Evolutionary conservation across 164 flowering plant genomes (phyloP), one percentile per base, ranked within the genome.

Genomic region (Houttuynia cordata): DNA sequence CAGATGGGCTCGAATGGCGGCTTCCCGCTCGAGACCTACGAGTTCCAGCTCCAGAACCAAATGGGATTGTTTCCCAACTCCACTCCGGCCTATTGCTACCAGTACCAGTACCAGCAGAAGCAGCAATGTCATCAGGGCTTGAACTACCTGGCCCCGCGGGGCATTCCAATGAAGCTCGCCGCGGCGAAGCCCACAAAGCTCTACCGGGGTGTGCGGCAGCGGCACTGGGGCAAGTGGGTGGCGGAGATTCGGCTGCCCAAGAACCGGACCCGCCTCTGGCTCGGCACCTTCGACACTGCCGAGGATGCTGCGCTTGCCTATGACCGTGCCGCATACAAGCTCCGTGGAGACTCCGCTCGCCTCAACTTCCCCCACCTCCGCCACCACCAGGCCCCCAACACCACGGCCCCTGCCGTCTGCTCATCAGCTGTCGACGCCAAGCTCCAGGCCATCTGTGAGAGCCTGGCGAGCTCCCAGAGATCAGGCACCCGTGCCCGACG

Each of bases 141-240:
- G 17, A 70, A 64, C 60, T 78, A 72, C 60, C 78, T 86, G 1
- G 59, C 78, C n/a, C 91, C 90, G 0, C 80, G 74, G 51, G 68
- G 84, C 17, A 56, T 78, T 19, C 74, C 78, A 15, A 85, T 90
- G 92, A 87, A 90, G 78, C 80, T 72, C 3, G 70, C 76, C 0
- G 71, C 75, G 0, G 47, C 76, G 6, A 91, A 90, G 58, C 87
- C 95, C 69, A 69, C 81, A 4, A 90, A 90, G 83, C 91, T 87
- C 10, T 90, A 90, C 78, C 70, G 97, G 45, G 97, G 97, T 4
- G 97, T 90, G 12, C 76, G 97, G 67, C 97, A 90, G 64, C 61
- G 97, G 58, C 97, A 90, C 65, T 90, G 96, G 96, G 96, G 96
- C 5, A 91, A 90, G 62, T 90, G 97, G 97, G 97, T 90, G 22